phyloP scores from a whole-genome alignment of 2,329 filamentous ascomycete genomes.

The Dactylella cylindrospora region DNA sequence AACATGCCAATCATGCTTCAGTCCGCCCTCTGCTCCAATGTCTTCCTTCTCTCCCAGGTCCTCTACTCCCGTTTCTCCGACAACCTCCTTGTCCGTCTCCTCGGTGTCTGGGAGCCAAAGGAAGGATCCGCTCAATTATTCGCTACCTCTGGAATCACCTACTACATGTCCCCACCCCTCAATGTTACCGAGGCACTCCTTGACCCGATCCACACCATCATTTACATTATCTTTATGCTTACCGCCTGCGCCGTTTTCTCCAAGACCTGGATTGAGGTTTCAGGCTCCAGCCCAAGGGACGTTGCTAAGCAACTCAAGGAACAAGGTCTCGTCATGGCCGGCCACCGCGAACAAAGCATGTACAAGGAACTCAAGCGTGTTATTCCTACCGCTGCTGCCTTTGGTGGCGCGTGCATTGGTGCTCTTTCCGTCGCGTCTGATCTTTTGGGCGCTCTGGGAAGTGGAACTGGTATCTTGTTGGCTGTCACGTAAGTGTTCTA shows the following conservation, averaged over 20 bases:
- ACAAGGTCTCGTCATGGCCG: conserved; percentile 98
- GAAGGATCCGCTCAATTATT: conserved; percentile 95
- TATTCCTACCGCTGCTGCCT: conserved; percentile 95
- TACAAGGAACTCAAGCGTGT: conserved; percentile 99
- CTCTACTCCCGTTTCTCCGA: conserved; percentile 98
- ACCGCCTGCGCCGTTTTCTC: conserved; percentile 97
- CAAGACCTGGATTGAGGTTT: conserved; percentile 99
- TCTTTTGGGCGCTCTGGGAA: conserved; percentile 91
- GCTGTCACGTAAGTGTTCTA: conserved; percentile 83
- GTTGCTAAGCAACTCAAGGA: conserved; percentile 99
- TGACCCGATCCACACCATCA: conserved; percentile 91
- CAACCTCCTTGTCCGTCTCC: conserved; percentile 94
- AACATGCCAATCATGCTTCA: conserved; percentile 99
- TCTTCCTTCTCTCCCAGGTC: conserved; percentile 99
- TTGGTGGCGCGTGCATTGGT: conserved; percentile 98
- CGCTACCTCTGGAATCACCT: conserved; percentile 88
- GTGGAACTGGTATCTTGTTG: conserved; percentile 94
- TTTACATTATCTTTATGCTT: conserved; percentile 98
- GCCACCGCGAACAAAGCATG: conserved; percentile 99
- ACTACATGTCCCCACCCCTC: conserved; percentile 98
- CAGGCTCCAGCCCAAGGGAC: conserved; percentile 93
- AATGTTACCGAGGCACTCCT: conserved; percentile 97
- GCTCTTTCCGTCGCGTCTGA: conserved; percentile 93
- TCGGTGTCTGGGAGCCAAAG: conserved; percentile 97
- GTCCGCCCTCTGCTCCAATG: conserved; percentile 95